phyloP scores from a whole-genome alignment of 768 basidiomycete species.

The Nidularia sp. region DNA sequence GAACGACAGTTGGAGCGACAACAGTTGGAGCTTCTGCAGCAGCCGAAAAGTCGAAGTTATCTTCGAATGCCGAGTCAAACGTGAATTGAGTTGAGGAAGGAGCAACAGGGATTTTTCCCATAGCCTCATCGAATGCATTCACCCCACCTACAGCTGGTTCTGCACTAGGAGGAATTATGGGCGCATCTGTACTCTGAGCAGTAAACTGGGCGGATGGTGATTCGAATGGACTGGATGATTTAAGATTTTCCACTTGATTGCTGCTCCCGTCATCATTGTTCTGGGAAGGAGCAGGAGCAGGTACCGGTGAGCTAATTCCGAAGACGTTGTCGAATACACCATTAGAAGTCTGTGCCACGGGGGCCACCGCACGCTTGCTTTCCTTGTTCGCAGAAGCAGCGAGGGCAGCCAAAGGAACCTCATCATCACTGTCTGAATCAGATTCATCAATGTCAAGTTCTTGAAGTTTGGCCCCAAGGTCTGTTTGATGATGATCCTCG shows the following conservation, averaged over 20 bases:
- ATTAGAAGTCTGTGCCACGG: conserved; percentile 1
- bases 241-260: neutral
- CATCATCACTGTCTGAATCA: conserved; percentile 53
- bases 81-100: conserved; percentile 42
- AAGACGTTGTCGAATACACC: conserved; percentile 20
- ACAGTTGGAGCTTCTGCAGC: conserved; percentile 18
- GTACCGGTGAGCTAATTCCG: conserved; percentile 5
- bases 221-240: conserved; percentile 4
- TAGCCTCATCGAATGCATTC: conserved; percentile 73
- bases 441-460: conserved; percentile 57
- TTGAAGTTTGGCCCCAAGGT: conserved; percentile 47
- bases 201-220: conserved; percentile 5
- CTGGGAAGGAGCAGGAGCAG: conserved; percentile 1
- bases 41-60: conserved; percentile 59
- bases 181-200: neutral
- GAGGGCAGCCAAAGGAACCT: conserved; percentile 28
- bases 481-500: conserved; percentile 34
- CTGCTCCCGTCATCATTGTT: neutral
- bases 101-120: conserved; percentile 45
- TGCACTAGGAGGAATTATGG: conserved; percentile 9
- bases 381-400: conserved; percentile 6
- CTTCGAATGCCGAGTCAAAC: conserved; percentile 58
- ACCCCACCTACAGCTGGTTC: conserved; percentile 36
- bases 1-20: conserved; percentile 2
- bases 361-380: neutral